Evolutionary conservation across 208 protist species (phyloP), one percentile per base, ranked within the genome.

Genomic region (Leishmania gerbilli): DNA sequence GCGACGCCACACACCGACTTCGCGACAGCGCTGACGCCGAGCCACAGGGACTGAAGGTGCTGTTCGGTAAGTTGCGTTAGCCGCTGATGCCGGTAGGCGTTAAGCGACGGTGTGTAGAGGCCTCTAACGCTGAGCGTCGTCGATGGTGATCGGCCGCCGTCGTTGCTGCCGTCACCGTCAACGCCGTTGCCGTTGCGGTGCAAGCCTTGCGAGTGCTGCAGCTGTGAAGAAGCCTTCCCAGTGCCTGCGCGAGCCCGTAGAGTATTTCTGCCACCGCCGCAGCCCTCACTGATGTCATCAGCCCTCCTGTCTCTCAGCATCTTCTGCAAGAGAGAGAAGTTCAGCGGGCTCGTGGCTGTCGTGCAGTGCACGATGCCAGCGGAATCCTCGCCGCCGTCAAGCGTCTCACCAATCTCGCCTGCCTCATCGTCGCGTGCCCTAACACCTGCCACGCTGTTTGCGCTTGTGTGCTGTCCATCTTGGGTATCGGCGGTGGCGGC

Each of bases 11-110:
- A 80, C 31, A 82, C 72, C 31, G 53, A 47, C 71, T 76, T 78
- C 6, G 82, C 82, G n/a, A 64, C 56, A n/a, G 11, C 72, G 51
- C 64, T 65, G 24, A 74, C 47, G 72, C 71, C 74, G 37, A 79
- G 77, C 77, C 77, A 85, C 21, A 85, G 77, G 0, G 82, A 85
- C 8, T 69, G 47, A 49, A 85, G 72, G 56, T 85, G 77, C 64
- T 85, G 82, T 71, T 85, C 74, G 8, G 82, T 82, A n/a, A 85
- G 77, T 34, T 65, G 77, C 8, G 71, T 79, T 17, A 85, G 82
- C 21, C 82, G 82, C 74, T 85, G 82, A 65, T 85, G 72, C n/a
- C 77, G 82, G 24, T 85, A 85, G 34, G 55, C 64, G 74, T 85
- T 81, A 17, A 85, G 40, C 3, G 78, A 85, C 31, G 82, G 19